Evolutionary conservation across 768 basidiomycete genomes (phyloP), one percentile per base, ranked within the genome.

Genomic region (Mycena rebaudengoi): DNA sequence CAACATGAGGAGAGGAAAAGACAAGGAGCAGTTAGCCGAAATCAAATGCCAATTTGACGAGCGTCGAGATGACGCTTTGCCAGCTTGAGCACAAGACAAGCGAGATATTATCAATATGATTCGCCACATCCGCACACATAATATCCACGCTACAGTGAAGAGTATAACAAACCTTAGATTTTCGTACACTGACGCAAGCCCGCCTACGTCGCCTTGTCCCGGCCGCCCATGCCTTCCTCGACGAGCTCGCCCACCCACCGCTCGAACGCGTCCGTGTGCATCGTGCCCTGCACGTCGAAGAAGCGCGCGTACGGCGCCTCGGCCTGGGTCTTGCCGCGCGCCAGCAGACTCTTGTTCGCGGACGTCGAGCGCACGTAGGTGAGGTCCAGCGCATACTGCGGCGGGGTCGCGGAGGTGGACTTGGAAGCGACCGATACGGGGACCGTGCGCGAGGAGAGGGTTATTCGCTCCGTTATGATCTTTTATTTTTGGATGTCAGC

Each of bases 381-480:
- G 49, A 92, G 76, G 41, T 83, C 80, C 66, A 97, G 79, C 16
- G 83, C 76, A 76, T 95, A 96, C 46, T 84, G 82, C 25, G 92
- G 91, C 30, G 90, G 57, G 6, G 68, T 68, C 41, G 72, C 53
- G 20, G 76, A 69, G 21, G 67, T 41, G 4, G 69, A 54, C 29
- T 69, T 62, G 26, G 72, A 45, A 37, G 78, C 64, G 23, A 80
- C 81, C 20, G 79, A 79, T 25, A 83, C 82, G 30, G 93, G 89
- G 16, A 80, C 69, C 4, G 92, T 91, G 29, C 81, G 82, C 5
- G 95, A 91, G 21, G 87, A 84, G 58, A 96, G 83, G 28, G 89
- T 92, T 77, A 98, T 86, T 66, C 91, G 88, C 74, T 98, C 96
- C 3, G 94, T 95, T 46, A 96, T 90, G 72, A 98, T 97, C 91